These are phyloP conservation scores for Caryopteris hybrid DNA, from an alignment of 305 asterid genomes.

Conservation along the genomic window DNA sequence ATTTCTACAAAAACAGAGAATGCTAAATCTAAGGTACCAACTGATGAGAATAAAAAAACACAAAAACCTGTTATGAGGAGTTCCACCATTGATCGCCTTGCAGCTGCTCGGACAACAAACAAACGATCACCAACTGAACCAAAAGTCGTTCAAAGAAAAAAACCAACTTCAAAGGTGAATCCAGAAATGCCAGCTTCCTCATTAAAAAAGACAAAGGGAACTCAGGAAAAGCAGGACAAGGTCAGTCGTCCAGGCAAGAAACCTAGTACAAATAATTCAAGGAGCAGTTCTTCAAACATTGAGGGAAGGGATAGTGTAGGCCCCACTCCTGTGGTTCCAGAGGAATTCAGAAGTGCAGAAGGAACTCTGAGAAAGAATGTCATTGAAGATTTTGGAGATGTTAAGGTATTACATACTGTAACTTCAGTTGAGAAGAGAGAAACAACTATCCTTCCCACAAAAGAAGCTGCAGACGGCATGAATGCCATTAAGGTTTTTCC, in stretches of 20 bases:
- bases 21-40: conserved; percentile 25
- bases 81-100: conserved; percentile 64
- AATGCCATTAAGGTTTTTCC: conserved; percentile 5
- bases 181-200: conserved; percentile 15
- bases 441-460: conserved; percentile 12
- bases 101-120: conserved; percentile 52
- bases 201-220: conserved; percentile 31
- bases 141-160: conserved; percentile 36
- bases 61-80: conserved; percentile 47
- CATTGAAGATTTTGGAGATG: conserved; percentile 29
- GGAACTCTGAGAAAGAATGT: conserved; percentile 9
- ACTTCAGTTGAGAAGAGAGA: conserved; percentile 44
- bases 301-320: conserved; percentile 12
- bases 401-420: conserved; percentile 37
- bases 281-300: conserved; percentile 20
- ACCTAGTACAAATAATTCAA: conserved; percentile 18
- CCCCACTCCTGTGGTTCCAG: conserved; percentile 8
- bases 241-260: conserved; percentile 28
- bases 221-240: conserved; percentile 26
- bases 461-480: conserved; percentile 23
- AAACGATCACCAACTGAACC: conserved; percentile 29
- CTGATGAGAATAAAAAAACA: conserved; percentile 32
- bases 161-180: conserved; percentile 30
- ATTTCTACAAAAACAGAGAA: conserved; percentile 30
- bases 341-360: conserved; percentile 20